phyloP scores from a whole-genome alignment of 2,329 filamentous ascomycete genomes.

The Trichophyton verrucosum region DNA sequence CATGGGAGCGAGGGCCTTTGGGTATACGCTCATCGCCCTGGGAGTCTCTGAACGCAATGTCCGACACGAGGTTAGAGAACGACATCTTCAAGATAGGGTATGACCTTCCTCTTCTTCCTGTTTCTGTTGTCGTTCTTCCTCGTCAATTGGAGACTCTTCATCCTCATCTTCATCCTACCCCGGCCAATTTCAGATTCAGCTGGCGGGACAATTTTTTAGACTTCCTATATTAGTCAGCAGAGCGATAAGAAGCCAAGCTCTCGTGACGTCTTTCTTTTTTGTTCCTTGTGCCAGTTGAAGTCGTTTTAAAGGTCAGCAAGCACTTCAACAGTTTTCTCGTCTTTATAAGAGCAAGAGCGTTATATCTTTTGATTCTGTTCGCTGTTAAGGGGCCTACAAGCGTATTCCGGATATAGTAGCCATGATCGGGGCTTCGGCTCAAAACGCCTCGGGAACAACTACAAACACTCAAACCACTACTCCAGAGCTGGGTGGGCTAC shows the following conservation, averaged over 20 bases:
- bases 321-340: neutral
- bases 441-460: neutral
- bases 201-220: neutral
- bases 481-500: neutral
- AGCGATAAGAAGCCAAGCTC: neutral
- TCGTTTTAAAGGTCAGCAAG: neutral
- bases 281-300: neutral
- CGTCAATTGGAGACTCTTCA: no score
- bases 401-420: neutral
- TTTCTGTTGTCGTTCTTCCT: no score
- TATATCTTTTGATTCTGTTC: neutral
- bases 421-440: neutral
- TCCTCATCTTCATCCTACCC: neutral
- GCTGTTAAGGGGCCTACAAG: neutral
- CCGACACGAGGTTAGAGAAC: slow-evolving; percentile 40
- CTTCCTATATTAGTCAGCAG: neutral
- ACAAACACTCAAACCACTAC: neutral
- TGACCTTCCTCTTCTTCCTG: neutral
- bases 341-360: neutral
- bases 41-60: slow-evolving; percentile 35
- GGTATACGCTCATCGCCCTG: slow-evolving; percentile 33
- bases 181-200: neutral
- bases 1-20: slow-evolving; percentile 24
- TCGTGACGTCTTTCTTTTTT: neutral
- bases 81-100: slow-evolving; percentile 26